phyloP scores from a whole-genome alignment of 805 yeast species.

The Starmerella sp. region DNA sequence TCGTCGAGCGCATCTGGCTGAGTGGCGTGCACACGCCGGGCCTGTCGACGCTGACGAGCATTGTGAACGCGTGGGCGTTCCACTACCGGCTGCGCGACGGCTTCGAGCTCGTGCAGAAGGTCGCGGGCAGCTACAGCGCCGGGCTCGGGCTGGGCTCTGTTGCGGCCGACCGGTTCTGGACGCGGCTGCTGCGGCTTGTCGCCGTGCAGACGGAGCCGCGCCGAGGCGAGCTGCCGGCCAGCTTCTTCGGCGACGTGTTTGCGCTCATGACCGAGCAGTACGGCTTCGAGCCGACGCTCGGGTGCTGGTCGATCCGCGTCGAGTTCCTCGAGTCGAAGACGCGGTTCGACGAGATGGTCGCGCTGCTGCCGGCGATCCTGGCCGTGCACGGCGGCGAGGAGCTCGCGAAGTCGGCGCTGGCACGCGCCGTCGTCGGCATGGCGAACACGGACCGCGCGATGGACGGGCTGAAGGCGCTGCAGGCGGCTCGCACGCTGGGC shows the following conservation, averaged over 20 bases:
- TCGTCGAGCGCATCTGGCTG: constrained; percentile 26
- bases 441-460: constrained; percentile 20
- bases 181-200: constrained; percentile 20
- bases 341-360: constrained; percentile 18
- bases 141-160: constrained; percentile 13
- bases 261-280: constrained; percentile 1
- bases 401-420: constrained; percentile 13
- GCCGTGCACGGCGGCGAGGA: constrained; percentile 2
- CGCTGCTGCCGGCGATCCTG: constrained; percentile 11
- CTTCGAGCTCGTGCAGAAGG: constrained; percentile 13
- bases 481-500: constrained; percentile 17
- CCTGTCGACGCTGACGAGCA: constrained; percentile 22
- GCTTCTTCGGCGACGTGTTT: constrained; percentile 19
- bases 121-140: constrained; percentile 13
- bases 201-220: constrained; percentile 16
- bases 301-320: constrained; percentile 17
- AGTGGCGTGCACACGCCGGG: constrained; percentile 4
- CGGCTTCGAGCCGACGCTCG: constrained; percentile 14
- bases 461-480: constrained; percentile 19
- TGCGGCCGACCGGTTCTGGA: constrained; percentile 22
- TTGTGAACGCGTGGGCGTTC: constrained; percentile 24
- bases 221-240: constrained; percentile 7
- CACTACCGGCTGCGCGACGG: constrained; percentile 23
- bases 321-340: constrained; percentile 17
- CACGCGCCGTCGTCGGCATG: constrained; percentile 16